Evolutionary conservation across 2,329 filamentous ascomycete species (phyloP).

Genomic region (Graphiopsis chlorocephala): DNA sequence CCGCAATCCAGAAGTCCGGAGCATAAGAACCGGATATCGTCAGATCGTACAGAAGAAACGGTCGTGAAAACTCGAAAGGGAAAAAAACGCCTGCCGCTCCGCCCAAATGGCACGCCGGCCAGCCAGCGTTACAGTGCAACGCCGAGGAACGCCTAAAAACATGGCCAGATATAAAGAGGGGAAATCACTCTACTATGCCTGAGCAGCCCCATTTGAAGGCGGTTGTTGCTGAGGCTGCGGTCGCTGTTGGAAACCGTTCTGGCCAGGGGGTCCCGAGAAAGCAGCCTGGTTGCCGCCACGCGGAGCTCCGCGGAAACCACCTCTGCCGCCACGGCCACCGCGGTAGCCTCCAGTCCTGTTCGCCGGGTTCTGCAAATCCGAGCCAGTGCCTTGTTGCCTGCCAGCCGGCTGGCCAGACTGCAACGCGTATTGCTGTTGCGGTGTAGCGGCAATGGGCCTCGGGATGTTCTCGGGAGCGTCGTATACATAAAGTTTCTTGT

Average conservation of each 20-base stretch:
- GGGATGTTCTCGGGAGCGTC: constrained; percentile 95
- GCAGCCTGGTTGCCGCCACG: constrained; percentile 27
- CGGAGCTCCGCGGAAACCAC: constrained; percentile 31
- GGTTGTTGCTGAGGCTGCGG: constrained; percentile 25
- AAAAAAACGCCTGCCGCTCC: constrained; percentile 14
- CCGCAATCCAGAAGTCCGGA: constrained; percentile 25
- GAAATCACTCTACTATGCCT: constrained; percentile 24
- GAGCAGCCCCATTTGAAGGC: constrained; percentile 29
- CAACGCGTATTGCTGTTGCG: constrained; percentile 30
- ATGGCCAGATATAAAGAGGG: constrained; percentile 6
- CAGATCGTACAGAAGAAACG: constrained; percentile 21
- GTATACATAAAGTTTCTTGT: constrained; percentile 98
- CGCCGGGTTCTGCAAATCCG: constrained; percentile 34
- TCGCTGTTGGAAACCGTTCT: constrained; percentile 31
- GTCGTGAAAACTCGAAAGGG: constrained; percentile 10
- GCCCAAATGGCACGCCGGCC: constrained; percentile 30
- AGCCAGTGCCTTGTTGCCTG: constrained; percentile 35
- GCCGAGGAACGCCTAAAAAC: neutral
- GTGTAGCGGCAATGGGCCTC: constrained; percentile 65
- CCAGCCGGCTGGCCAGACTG: constrained; percentile 27
- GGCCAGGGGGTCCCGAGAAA: constrained; percentile 30
- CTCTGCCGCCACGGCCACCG: constrained; percentile 33
- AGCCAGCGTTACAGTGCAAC: constrained; percentile 18
- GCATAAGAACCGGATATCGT: constrained; percentile 30
- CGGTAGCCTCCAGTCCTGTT: constrained; percentile 33